Evolutionary conservation across 2,329 filamentous ascomycete genomes (phyloP), one percentile per base, ranked within the genome.

Genomic region (Ophiostoma quercus): DNA sequence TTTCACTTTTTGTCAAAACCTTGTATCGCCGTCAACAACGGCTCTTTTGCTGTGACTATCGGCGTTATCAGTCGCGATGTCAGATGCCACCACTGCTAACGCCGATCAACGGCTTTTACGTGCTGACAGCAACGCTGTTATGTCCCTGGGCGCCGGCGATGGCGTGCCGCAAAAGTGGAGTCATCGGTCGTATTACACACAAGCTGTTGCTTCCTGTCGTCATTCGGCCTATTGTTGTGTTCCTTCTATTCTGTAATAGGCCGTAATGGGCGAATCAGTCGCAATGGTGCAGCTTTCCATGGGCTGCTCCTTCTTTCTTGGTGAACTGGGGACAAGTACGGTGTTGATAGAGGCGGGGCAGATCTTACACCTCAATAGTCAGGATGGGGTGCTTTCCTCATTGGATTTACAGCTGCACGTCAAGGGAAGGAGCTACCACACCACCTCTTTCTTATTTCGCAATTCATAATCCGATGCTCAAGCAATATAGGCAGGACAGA

Each of bases 91-190:
- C 11, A 62, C 9, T 25, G 29, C 29, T 62, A 62, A 62, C 57
- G 57, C 57, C 57, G 57, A 62, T 62, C 25, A n/a, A 34, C 57
- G 57, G 29, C 57, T 57, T 57, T 57, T 57, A 57, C 51, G 22
- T 14, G 57, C 25, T 62, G 57, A 32, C 43, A 47, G 43, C 43
- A 47, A n/a, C 34, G 8, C 16, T 16, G 25, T 34, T 62, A 32
- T 62, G 60, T n/a, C 32, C 16, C 16, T 34, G 16, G 37, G 4
- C 25, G 14, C 9, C 32, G 16, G 32, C 60, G 60, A 63, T 63
- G 60, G 29, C 60, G 60, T 63, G 29, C 32, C 29, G 60, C 60
- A 22, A 37, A 22, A 39, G 60, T 63, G 60, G 60, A 19, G 60
- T 37, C 57, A 22, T 34, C 29, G 25, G 2, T 14, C 16, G 57